Evolutionary conservation across 225 moss, liverwort and hornwort genomes (phyloP), one percentile per base, ranked within the genome.

Genomic region (Pseudoscleropodium purum): DNA sequence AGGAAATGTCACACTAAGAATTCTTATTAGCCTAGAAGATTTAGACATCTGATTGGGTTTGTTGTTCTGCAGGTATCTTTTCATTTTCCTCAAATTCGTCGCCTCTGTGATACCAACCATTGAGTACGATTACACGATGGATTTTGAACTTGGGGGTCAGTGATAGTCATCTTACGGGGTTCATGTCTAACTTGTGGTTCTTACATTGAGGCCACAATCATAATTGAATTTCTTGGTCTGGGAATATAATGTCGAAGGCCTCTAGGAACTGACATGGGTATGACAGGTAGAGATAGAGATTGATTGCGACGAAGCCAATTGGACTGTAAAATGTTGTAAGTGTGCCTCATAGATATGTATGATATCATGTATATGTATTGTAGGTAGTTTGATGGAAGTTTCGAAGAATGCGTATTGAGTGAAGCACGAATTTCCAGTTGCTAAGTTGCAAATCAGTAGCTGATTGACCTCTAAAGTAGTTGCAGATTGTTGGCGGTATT

Each of bases 91-190:
- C 59, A 99, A 99, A 92, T 99, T 99, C 82, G 97, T 97, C 86
- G 99, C 99, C 31, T 97, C 99, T 49, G 97, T 99, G 87, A 99
- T 99, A 87, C 99, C 99, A n/a, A 99, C 99, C 49, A 97, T 99
- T 89, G 97, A 99, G 91, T 99, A 99, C 90, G 99, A 99, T 89
- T 97, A 99, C 88, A 99, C 99, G 85, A 95, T 99, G 97, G 99
- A 97, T 92, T 99, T 97, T 45, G 99, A 99, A 89, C 95, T 99
- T 56, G 99, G 99, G 88, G 91, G 91, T 92, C 92, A 94, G 79
- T 96, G 90, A 88, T 91, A 91, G 90, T 92, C 87, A 86, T 91
- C 91, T 91, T 82, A 57, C 81, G 85, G 82, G 88, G 83, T 91
- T 91, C 92, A 67, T 92, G 85, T 90, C 88, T 91, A 89, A 91